Evolutionary conservation across 2,329 filamentous ascomycete genomes (phyloP), one percentile per base, ranked within the genome.

Genomic region (Fusarium penzigii): DNA sequence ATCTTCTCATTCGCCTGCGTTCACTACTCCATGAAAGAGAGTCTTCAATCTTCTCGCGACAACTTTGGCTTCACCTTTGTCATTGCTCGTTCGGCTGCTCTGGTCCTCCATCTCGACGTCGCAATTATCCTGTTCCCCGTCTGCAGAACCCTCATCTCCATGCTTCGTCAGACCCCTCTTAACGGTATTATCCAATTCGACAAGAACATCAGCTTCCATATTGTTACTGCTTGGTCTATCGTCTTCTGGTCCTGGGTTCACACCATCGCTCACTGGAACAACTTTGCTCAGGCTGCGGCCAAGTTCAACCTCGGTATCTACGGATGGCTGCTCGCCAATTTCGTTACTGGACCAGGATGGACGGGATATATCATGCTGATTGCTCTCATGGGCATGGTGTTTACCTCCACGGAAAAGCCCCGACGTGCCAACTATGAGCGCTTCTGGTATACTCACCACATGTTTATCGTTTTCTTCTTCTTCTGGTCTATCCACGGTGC

Each of bases 401-500:
- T 85, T 25, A 94, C 90, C 1, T 90, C 89, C 9, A 77, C 89
- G 13, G 89, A 93, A 74, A 90, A 89, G 76, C 84, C 85, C 10
- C 82, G 89, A 46, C 84, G 89, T 48, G 87, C 87, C 55, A 92
- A 94, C 75, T 93, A 90, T 70, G 90, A 93, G 71, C 87, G 89
- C 25, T 95, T 94, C 78, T 95, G 90, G 90, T 92, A 92, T 71
- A 90, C 88, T 2, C 90, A 95, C 73, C 90, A 94, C 75, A 82
- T 94, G 70, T 94, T 94, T 70, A 84, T 93, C 72, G 67, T 93
- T 58, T 94, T 94, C 80, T 94, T 94, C 77, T 78, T 93, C 62
- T 92, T 94, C 79, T 94, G 90, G 89, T 86, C 89, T n/a, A 82
- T 93, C 65, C 90, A 95, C 72, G 90, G 90, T 52, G 88, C 88